Percentiles rank a stretch among this genome's conserved stretches.
Conservation (phyloP, 164 flowering plant species). For the Berberis vulgaris region DNA sequence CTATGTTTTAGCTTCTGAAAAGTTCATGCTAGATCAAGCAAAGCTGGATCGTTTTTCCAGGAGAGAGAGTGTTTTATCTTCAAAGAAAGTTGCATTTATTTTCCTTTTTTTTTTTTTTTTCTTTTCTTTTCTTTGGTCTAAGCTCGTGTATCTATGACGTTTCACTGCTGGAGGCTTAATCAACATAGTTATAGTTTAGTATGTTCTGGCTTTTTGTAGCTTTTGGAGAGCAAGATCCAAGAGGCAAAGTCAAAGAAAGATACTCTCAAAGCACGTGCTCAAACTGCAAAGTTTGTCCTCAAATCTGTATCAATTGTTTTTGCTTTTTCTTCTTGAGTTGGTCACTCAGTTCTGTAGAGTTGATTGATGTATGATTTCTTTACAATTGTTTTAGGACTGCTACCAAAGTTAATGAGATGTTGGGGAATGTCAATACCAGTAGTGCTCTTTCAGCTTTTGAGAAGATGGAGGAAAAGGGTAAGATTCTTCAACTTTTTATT, state of each 20-base stretch:
- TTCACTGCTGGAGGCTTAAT: no score
- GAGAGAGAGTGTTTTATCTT: no score
- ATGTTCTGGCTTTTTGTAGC: slow-evolving; percentile 34
- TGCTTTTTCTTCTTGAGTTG: slow-evolving; percentile 6
- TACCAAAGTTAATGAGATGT: slow-evolving; percentile 86
- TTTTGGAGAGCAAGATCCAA: slow-evolving; percentile 94
- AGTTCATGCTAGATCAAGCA: no score
- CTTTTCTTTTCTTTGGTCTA: not conserved
- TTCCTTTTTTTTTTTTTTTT: no score
- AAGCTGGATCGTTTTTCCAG: no score
- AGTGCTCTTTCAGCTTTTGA: slow-evolving; percentile 96
- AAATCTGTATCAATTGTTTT: not conserved
- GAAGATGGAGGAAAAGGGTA: slow-evolving; percentile 98
- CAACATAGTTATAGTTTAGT: not conserved
- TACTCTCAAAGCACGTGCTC: slow-evolving; percentile 95
- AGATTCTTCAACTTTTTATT: not conserved
- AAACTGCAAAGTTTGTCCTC: slow-evolving; percentile 81
- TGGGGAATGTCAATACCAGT: slow-evolving; percentile 91
- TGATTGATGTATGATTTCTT: slow-evolving; percentile 1
- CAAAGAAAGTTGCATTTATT: no score
- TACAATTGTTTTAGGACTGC: slow-evolving; percentile 56
- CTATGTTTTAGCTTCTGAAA: slow-evolving; percentile 27
- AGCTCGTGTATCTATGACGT: no score
- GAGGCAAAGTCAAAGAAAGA: slow-evolving; percentile 94
- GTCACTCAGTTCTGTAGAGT: not conserved